phyloP scores from a whole-genome alignment of 1,139 yeast genomes.

The Candida sojae region DNA sequence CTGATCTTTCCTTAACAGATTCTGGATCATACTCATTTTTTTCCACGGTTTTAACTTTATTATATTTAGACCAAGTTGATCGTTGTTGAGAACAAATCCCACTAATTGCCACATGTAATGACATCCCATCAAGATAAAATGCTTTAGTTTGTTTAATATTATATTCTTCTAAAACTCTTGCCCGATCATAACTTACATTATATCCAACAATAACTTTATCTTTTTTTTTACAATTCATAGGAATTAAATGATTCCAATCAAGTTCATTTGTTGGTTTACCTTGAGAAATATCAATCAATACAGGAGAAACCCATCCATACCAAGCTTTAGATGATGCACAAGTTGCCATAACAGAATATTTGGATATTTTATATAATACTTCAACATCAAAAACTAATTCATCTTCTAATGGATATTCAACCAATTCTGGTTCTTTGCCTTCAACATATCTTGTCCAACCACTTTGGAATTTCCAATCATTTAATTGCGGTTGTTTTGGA shows the following conservation, averaged over 20 bases:
- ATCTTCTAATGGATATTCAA: constrained; percentile 65
- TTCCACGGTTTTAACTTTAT: constrained; percentile 30
- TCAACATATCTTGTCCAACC: constrained; percentile 85
- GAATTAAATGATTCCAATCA: constrained; percentile 72
- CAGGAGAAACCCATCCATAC: constrained; percentile 96
- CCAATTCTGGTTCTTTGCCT: constrained; percentile 54
- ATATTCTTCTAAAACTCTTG: constrained; percentile 84
- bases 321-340: constrained; percentile 81
- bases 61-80: constrained; percentile 71
- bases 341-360: constrained; percentile 78
- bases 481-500: constrained; percentile 45
- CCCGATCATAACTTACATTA: constrained; percentile 89
- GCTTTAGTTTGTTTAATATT: constrained; percentile 64
- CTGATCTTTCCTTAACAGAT: too few relatives aligned
- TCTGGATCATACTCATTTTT: constrained; percentile 21
- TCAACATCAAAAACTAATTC: constrained; percentile 88
- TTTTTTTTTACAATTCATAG: constrained; percentile 53
- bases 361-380: constrained; percentile 72
- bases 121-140: constrained; percentile 88
- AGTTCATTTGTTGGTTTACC: constrained; percentile 23
- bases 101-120: constrained; percentile 84
- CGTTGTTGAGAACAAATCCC: constrained; percentile 95
- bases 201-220: constrained; percentile 80
- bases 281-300: constrained; percentile 47
- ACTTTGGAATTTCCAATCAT: constrained; percentile 53